These are phyloP conservation scores for Blastomyces percursus DNA, from an alignment of 2,329 filamentous ascomycete genomes.

Conservation along the genomic window DNA sequence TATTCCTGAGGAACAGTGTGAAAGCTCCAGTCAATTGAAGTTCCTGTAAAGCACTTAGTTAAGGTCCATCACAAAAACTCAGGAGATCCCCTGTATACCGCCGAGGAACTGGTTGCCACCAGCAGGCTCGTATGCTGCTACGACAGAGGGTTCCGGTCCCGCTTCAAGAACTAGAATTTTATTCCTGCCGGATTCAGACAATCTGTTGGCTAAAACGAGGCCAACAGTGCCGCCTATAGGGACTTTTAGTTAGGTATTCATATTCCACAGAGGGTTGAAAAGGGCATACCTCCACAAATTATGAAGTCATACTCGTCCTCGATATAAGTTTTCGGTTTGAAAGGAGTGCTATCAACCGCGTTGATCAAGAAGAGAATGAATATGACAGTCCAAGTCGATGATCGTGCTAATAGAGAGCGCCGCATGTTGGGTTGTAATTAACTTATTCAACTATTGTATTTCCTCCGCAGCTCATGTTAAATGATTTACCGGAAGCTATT, in stretches of 20 bases:
- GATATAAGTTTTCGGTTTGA: not conserved
- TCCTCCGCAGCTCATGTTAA: not conserved
- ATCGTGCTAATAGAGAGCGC: not conserved
- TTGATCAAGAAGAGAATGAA: not conserved
- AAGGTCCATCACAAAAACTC: not conserved
- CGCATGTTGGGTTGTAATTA: not conserved
- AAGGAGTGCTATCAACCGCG: not conserved
- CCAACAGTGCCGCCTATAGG: conserved; percentile 19
- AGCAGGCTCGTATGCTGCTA: conserved; percentile 20
- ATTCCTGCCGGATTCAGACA: conserved; percentile 14
- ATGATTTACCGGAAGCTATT: not conserved
- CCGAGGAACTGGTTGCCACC: conserved; percentile 22
- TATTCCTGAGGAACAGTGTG: conserved; percentile 13
- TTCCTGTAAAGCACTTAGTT: conserved; percentile 10
- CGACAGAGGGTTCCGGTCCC: conserved; percentile 16
- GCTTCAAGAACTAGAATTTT: conserved; percentile 17
- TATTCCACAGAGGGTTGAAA: not conserved
- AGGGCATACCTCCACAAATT: conserved; percentile 14
- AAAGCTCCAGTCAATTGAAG: conserved; percentile 23
- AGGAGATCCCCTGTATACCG: conserved; percentile 8
- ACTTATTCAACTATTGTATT: not conserved
- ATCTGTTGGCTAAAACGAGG: conserved; percentile 17
- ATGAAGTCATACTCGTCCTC: conserved; percentile 14
- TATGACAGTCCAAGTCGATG: not conserved
- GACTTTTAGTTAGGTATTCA: not conserved